phyloP scores from a whole-genome alignment of 148 eudicot genomes.

The Camellia lanceoleosa region DNA sequence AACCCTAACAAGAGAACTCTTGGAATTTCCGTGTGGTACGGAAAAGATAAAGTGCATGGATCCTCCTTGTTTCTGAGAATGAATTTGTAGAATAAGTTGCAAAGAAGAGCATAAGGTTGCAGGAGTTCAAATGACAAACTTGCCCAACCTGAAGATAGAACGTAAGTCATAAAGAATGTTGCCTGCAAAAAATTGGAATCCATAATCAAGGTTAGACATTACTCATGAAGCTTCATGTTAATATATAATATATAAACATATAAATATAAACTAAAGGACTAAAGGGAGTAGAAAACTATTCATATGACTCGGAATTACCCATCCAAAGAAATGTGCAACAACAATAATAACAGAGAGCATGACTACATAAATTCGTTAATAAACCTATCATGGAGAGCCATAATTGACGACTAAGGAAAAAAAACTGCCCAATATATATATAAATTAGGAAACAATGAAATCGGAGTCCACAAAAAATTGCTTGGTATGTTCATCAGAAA shows the following conservation, averaged over 20 bases:
- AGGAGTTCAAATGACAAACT: slow-evolving; percentile 87
- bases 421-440: too few relatives aligned
- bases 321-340: neutral
- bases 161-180: slow-evolving; percentile 84
- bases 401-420: neutral
- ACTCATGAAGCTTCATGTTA: neutral
- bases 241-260: too few relatives aligned
- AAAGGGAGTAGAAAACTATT: neutral
- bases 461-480: neutral
- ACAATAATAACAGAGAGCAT: neutral
- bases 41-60: slow-evolving; percentile 62
- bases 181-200: slow-evolving; percentile 51
- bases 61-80: slow-evolving; percentile 52
- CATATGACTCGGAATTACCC: neutral
- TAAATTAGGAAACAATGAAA: neutral
- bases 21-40: slow-evolving; percentile 90
- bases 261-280: neutral
- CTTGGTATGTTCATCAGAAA: too few relatives aligned
- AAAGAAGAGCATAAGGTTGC: slow-evolving; percentile 71
- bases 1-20: slow-evolving; percentile 79
- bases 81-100: slow-evolving; percentile 45
- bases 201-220: neutral
- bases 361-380: neutral
- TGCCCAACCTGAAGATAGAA: slow-evolving; percentile 96
- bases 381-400: neutral